These are phyloP conservation scores for Gracilaria gracilis DNA, from an alignment of 23 red algal species.

Conservation along the genomic window DNA sequence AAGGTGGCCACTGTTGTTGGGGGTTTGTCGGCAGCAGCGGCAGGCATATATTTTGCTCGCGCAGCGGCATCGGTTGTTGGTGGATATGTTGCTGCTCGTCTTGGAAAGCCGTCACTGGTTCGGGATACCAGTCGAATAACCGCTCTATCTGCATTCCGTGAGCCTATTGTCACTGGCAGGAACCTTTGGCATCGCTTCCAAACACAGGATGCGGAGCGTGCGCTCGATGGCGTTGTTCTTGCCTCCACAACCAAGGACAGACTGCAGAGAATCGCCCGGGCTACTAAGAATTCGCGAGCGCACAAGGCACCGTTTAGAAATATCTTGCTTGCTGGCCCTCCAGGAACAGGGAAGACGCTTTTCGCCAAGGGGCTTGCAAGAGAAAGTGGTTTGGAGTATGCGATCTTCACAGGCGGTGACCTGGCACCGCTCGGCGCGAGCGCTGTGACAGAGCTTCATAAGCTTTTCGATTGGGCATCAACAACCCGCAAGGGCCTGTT, in stretches of 20 bases:
- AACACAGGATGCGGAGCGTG: conserved; percentile 64
- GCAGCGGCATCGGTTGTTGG: conserved; percentile 62
- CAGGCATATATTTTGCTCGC: conserved; percentile 77
- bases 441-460: conserved; percentile 84
- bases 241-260: conserved; percentile 38
- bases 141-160: conserved; percentile 47
- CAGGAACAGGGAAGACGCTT: conserved; percentile 98
- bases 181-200: conserved; percentile 24
- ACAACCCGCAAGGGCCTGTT: conserved; percentile 71
- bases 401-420: conserved; percentile 91
- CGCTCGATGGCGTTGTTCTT: conserved; percentile 79
- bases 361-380: conserved; percentile 85
- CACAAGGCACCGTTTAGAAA: conserved; percentile 82
- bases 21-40: conserved; percentile 65
- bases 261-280: conserved; percentile 70
- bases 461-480: conserved; percentile 88
- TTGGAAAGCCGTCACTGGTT: conserved; percentile 81
- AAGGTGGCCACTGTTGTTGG: conserved; percentile 72
- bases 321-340: conserved; percentile 91
- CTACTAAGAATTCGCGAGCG: conserved; percentile 65
- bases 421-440: conserved; percentile 78
- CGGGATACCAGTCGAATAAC: conserved; percentile 76
- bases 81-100: conserved; percentile 64
- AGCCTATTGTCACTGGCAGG: conserved; percentile 53
- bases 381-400: conserved; percentile 81